Evolutionary conservation across 306 rosid genomes (phyloP).

Genomic region (Sphenostylis stenocarpa): DNA sequence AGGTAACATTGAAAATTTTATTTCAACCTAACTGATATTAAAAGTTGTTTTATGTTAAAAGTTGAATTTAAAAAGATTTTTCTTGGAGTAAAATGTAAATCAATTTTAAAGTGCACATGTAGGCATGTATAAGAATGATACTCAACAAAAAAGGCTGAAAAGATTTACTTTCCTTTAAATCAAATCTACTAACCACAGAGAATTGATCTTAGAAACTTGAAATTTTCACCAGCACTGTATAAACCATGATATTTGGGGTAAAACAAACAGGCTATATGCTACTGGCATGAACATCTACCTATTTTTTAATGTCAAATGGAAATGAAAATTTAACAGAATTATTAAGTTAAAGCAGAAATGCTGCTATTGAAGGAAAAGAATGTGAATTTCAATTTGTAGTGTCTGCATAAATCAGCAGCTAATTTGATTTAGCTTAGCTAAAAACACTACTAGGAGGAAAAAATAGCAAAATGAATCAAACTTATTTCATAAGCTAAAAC

Average conservation of each 20-base stretch:
- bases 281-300: not conserved
- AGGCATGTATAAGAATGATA: not conserved
- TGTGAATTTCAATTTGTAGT: not conserved
- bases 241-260: not conserved
- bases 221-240: not conserved
- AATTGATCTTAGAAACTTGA: not conserved
- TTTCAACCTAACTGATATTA: not conserved
- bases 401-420: too few relatives aligned
- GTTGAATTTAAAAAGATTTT: not conserved
- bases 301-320: not conserved
- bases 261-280: not conserved
- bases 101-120: not conserved
- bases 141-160: not conserved
- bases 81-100: not conserved
- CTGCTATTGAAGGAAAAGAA: not conserved
- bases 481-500: not conserved
- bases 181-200: not conserved
- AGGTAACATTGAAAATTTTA: not conserved
- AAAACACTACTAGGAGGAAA: not conserved
- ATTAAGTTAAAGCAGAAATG: too few relatives aligned
- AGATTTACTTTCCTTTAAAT: not conserved
- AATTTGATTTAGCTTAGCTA: too few relatives aligned
- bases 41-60: not conserved
- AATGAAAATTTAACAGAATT: too few relatives aligned
- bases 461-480: not conserved